Evolutionary conservation across 257 asterid species (phyloP), one percentile per base, ranked within the genome.

Genomic region (Rubia yunnanensis): DNA sequence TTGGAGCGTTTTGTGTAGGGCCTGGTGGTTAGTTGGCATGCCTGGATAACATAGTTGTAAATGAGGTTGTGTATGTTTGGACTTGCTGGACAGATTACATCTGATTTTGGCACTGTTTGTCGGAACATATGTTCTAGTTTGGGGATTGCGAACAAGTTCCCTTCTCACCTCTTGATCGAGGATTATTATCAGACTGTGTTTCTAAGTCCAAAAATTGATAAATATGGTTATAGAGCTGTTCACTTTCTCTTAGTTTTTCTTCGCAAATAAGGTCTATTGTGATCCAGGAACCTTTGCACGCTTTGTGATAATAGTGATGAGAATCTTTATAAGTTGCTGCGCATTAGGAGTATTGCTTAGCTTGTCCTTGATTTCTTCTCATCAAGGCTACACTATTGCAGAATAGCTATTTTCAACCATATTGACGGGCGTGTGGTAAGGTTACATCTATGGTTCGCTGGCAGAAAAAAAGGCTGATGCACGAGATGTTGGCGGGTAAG

Each of bases 401-500:
- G 30, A 26, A 28, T 28, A 3, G 57, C 52, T 26, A 17, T 27
- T 44, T 28, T 36, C 9, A n/a, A 10, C 63, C 17, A 22, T 34
- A 20, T 53, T 30, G 11, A 30, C 28, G 72, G 39, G 54, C 34
- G 1, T 30, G 3, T 11, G 49, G 24, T 24, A 1, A 35, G 73
- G 67, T 32, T 48, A 50, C 5, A 30, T 65, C 66, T 36, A 35
- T 65, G 41, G 35, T 74, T 75, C 62, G 68, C 88, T 88, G 99
- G 92, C 89, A 15, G 99, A 90, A 82, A 98, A 94, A 83, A 80
- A 72, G 10, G 85, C 85, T 30, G 78, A 85, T 67, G 95, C 89
- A 50, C 82, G 96, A 70, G 96, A 94, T 71, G 97, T 81, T 39
- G 96, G 77, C 46, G 82, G 95, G 99, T 94, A 76, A 85, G 99